A percentile compares a stretch with the other conserved stretches of the same genome.
phyloP scores from a whole-genome alignment of 371 early-diverging fungal species.

The Parasitella parasitica region DNA sequence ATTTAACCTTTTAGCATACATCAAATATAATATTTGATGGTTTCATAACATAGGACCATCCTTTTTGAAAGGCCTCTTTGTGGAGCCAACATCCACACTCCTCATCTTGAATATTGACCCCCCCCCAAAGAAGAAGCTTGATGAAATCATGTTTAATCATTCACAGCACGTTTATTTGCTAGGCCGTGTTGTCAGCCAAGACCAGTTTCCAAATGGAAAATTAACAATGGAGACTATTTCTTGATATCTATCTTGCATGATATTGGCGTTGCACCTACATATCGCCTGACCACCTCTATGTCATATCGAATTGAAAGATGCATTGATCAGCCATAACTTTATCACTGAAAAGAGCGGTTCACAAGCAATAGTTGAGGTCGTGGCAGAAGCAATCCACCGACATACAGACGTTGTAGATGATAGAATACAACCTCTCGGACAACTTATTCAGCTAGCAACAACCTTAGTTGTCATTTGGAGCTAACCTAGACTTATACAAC shows the following conservation, averaged over 20 bases:
- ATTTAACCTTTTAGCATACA: too few relatives aligned
- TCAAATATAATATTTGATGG: too few relatives aligned
- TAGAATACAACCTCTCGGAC: neutral
- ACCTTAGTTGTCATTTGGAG: neutral
- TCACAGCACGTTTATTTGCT: neutral
- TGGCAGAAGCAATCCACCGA: neutral
- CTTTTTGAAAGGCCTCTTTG: neutral
- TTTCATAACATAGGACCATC: too few relatives aligned
- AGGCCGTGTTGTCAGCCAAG: neutral
- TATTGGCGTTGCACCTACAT: neutral
- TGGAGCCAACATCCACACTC: neutral
- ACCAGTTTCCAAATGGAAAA: conserved; percentile 3
- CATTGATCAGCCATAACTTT: neutral
- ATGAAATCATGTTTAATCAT: neutral
- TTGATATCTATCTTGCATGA: neutral
- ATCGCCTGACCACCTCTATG: conserved; percentile 1
- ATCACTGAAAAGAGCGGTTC: neutral
- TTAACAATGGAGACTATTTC: neutral
- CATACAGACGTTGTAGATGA: neutral
- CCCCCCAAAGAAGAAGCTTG: neutral
- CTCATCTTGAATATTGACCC: neutral
- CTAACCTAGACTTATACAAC: neutral
- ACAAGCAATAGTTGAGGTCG: neutral
- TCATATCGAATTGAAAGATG: neutral
- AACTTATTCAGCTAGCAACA: neutral